phyloP scores from a whole-genome alignment of 2,329 filamentous ascomycete species.

The Shiraia sp. region DNA sequence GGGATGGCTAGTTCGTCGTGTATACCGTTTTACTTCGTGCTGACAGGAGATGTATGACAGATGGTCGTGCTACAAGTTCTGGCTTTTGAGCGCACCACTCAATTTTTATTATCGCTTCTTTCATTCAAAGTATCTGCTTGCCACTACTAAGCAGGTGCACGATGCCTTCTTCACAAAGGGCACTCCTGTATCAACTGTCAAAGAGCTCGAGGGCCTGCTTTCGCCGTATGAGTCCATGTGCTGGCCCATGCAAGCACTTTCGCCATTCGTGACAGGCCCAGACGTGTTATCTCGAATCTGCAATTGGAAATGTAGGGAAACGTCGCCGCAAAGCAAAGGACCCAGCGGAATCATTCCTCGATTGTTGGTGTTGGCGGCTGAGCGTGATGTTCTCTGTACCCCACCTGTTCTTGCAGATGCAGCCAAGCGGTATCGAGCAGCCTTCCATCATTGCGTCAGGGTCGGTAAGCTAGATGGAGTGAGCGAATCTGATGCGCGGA shows the following conservation, averaged over 20 bases:
- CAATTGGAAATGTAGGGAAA: conserved; percentile 45
- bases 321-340: conserved; percentile 10
- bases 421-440: conserved; percentile 46
- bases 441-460: conserved; percentile 35
- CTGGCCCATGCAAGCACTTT: conserved; percentile 57
- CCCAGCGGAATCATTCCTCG: conserved; percentile 7
- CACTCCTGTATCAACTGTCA: conserved; percentile 48
- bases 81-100: conserved; percentile 24
- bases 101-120: conserved; percentile 53
- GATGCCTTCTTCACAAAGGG: conserved; percentile 56
- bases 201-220: conserved; percentile 49
- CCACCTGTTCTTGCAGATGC: conserved; percentile 38
- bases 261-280: conserved; percentile 47
- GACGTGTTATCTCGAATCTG: conserved; percentile 47
- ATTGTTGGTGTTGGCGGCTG: conserved; percentile 29
- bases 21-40: too few species aligned
- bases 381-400: conserved; percentile 33
- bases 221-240: conserved; percentile 57
- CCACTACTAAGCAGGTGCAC: conserved; percentile 54
- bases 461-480: conserved; percentile 37
- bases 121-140: conserved; percentile 55
- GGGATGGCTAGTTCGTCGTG: too few species aligned
- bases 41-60: conserved; percentile 26
- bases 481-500: conserved; percentile 4
- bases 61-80: conserved; percentile 30